Conservation (phyloP, 768 basidiomycete species). For the Termitomyces sp. region DNA sequence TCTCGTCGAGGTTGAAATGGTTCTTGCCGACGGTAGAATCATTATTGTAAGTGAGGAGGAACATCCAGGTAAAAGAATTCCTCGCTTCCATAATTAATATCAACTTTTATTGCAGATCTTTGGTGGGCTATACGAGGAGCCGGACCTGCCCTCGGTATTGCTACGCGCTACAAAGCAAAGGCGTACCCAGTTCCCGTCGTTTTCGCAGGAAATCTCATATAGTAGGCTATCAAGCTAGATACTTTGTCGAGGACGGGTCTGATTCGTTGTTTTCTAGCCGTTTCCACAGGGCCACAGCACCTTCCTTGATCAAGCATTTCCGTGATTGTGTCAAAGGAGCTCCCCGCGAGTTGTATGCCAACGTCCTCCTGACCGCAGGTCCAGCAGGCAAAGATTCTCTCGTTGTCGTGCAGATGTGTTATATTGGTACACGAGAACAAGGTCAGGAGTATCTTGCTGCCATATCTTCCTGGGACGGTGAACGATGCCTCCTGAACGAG, state of each 20-base stretch:
- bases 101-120: slow-evolving; percentile 46
- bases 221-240: slow-evolving; percentile 45
- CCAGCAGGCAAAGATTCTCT: slow-evolving; percentile 81
- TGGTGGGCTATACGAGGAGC: slow-evolving; percentile 89
- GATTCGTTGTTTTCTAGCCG: slow-evolving; percentile 45
- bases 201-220: slow-evolving; percentile 90
- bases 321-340: slow-evolving; percentile 90
- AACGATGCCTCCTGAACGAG: slow-evolving; percentile 81
- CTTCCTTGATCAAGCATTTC: slow-evolving; percentile 87
- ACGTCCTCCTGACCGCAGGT: slow-evolving; percentile 87
- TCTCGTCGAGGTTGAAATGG: slow-evolving; percentile 88
- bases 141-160: slow-evolving; percentile 79
- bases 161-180: slow-evolving; percentile 84
- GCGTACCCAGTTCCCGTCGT: slow-evolving; percentile 89
- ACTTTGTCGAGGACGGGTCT: background rate
- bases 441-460: slow-evolving; percentile 76
- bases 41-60: slow-evolving; percentile 71
- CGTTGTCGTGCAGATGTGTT: slow-evolving; percentile 91
- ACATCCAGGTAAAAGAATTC: slow-evolving; percentile 49
- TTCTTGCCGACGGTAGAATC: slow-evolving; percentile 86
- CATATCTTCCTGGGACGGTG: slow-evolving; percentile 87
- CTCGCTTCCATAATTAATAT: background rate
- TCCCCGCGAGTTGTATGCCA: slow-evolving; percentile 85
- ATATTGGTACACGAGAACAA: slow-evolving; percentile 69
- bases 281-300: slow-evolving; percentile 83